These are phyloP conservation scores for Alternaria sp. DNA, from an alignment of 2,329 filamentous ascomycete species.

Conservation along the genomic window DNA sequence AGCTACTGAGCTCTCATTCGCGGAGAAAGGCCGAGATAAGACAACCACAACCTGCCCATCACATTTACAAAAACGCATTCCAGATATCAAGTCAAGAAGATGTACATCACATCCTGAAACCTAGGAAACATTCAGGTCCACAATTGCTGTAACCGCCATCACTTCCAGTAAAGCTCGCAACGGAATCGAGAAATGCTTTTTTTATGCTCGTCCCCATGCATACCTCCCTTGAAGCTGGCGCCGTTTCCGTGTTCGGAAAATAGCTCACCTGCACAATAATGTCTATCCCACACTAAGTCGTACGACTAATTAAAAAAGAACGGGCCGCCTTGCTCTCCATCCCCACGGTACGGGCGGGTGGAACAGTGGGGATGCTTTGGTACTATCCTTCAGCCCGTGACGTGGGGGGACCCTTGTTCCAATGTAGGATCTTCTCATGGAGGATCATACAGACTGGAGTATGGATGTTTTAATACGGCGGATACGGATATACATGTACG, in stretches of 20 bases:
- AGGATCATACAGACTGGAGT: no score
- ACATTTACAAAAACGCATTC: neutral
- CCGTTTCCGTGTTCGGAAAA: neutral
- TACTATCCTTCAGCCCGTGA: neutral
- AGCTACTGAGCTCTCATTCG: neutral
- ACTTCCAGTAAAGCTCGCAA: neutral
- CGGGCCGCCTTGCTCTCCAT: conserved; percentile 4
- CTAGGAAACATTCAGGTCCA: neutral
- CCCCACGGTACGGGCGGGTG: neutral
- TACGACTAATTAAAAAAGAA: neutral
- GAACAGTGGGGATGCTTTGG: neutral
- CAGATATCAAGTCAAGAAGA: neutral
- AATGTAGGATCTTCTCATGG: neutral
- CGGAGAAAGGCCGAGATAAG: neutral
- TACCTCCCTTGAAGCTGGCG: neutral
- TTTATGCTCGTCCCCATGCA: neutral
- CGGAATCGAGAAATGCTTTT: neutral
- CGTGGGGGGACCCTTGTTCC: neutral
- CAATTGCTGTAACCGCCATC: conserved; percentile 6
- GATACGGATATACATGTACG: neutral
- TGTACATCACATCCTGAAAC: neutral
- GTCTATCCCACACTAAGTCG: conserved; percentile 3
- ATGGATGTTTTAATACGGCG: neutral
- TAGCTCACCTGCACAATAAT: conserved; percentile 1
- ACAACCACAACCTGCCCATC: neutral